Base-by-base conservation (phyloP, 768 basidiomycete genomes). In the Sistotremastrum niveocremeum region DNA sequence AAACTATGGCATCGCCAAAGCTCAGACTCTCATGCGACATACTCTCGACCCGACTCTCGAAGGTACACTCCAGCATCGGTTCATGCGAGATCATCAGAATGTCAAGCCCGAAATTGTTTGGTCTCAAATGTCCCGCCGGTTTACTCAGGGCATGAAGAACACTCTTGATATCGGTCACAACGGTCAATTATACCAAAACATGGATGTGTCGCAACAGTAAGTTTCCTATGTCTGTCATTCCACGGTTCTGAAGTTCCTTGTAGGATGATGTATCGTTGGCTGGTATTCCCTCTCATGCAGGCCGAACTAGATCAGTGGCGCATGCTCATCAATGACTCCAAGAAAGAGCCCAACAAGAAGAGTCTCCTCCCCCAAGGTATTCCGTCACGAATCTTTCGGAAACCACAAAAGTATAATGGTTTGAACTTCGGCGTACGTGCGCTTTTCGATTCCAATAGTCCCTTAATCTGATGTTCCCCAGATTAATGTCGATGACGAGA, bases 1-100 rank as follows among this genome's bases (percentile, higher is more conserved):
- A 44, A 74, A 74, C 46, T 61, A 62, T 49, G 60, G 65, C 0
- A 57, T 72, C 30, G 73, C 71, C 1, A 74, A 74, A 53, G 55
- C 54, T 0, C 69, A 73, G 0, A 71, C 72, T 0, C 33, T 52
- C 0, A 51, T 69, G 0, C 61, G 65, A 0, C 72, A 73, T 5
- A 68, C 50, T 59, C 65, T 3, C 51, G 54, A 2, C 50, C 69
- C 1, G 5, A 11, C 39, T 7, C 44, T 53, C 11, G 37, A n/a
- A 12, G 48, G 51, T 20, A 42, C 20, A 7, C 55, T 45, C 31
- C 37, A 47, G 7, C 48, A 44, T 42, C 34, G 36, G 11, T 39
- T 33, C 36, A 64, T 55, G 56, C 45, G 51, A 0, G 45, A 54
- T 0, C 62, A 69, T 34, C 61, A 54, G 2, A 75, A 74, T 41